Conservation (phyloP, 1,284 basidiomycete species). For the Apiotrichum brassicae region DNA sequence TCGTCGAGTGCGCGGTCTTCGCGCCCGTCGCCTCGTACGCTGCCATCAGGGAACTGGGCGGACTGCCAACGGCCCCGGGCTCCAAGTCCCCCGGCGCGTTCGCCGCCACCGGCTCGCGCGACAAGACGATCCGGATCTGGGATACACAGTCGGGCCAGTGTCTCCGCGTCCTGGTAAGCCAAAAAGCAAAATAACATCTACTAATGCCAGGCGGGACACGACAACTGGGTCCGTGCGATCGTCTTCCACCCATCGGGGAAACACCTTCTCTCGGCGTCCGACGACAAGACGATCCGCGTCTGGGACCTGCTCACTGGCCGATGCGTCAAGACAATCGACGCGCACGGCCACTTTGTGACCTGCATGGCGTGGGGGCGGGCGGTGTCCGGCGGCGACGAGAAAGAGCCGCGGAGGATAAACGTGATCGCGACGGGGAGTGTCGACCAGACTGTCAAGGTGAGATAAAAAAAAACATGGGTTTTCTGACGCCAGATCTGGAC, state of each 20-base stretch:
- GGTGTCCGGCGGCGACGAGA: constrained; percentile 39
- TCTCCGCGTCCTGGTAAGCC: constrained; percentile 58
- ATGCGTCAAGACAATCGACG: constrained; percentile 76
- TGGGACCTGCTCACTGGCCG: constrained; percentile 76
- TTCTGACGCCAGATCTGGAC: constrained; percentile 4
- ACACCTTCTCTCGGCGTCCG: constrained; percentile 75
- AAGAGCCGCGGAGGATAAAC: constrained; percentile 60
- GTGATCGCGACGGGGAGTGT: constrained; percentile 75
- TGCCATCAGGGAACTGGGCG: constrained; percentile 69
- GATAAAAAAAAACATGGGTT: constrained; percentile 9
- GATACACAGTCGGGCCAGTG: constrained; percentile 70
- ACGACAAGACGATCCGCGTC: constrained; percentile 82
- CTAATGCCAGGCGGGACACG: constrained; percentile 58
- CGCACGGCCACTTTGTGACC: constrained; percentile 77
- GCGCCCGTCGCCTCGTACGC: constrained; percentile 68
- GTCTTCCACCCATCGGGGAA: constrained; percentile 82
- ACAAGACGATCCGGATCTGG: constrained; percentile 85
- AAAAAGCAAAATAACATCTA: not conserved
- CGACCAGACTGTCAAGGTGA: constrained; percentile 57
- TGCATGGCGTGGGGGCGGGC: constrained; percentile 75
- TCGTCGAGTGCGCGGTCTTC: constrained; percentile 75
- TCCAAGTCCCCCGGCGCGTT: constrained; percentile 53
- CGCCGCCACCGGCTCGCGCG: constrained; percentile 73
- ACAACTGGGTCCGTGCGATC: constrained; percentile 77
- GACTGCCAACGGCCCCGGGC: constrained; percentile 54